A percentile compares a stretch with the other conserved stretches of the same genome.
These are phyloP conservation scores for Neonectria punicea DNA, from an alignment of 2,329 filamentous ascomycete species.

Conservation along the genomic window DNA sequence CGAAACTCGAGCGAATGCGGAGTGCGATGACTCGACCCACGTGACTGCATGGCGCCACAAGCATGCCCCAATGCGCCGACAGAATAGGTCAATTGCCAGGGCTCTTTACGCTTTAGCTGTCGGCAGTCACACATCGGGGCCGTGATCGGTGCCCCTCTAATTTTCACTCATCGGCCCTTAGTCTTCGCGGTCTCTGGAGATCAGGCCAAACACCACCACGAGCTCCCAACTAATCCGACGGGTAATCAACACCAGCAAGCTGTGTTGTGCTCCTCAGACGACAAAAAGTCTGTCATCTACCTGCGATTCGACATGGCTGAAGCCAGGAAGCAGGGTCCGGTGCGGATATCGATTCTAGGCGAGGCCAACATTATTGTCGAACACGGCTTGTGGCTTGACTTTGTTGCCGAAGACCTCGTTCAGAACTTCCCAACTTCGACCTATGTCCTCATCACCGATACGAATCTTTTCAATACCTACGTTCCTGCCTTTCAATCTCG, in stretches of 20 bases:
- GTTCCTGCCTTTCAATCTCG: slow-evolving; percentile 75
- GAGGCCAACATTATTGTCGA: slow-evolving; percentile 92
- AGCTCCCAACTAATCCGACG: not conserved
- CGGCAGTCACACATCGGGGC: not conserved
- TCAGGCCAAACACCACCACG: slow-evolving; percentile 6
- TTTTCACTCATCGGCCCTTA: slow-evolving; percentile 13
- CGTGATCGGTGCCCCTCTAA: slow-evolving; percentile 24
- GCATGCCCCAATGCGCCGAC: not conserved
- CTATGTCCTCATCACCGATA: slow-evolving; percentile 96
- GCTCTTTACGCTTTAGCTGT: too few relatives aligned
- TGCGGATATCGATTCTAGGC: slow-evolving; percentile 82
- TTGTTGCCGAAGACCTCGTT: slow-evolving; percentile 84
- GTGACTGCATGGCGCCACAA: too few relatives aligned
- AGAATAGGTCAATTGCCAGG: too few relatives aligned
- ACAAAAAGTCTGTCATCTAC: slow-evolving; percentile 21
- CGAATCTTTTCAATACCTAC: slow-evolving; percentile 85
- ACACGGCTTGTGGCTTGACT: slow-evolving; percentile 87
- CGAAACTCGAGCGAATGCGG: not conserved
- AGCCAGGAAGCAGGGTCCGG: slow-evolving; percentile 52
- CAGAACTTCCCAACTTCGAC: slow-evolving; percentile 83
- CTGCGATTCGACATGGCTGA: slow-evolving; percentile 39
- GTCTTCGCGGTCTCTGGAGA: not conserved
- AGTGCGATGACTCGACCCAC: too few relatives aligned
- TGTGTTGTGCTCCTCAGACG: slow-evolving; percentile 4
- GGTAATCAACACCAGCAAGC: slow-evolving; percentile 5